Evolutionary conservation across 2,329 filamentous ascomycete species (phyloP), one percentile per base, ranked within the genome.

Genomic region (Fusarium scirpi): DNA sequence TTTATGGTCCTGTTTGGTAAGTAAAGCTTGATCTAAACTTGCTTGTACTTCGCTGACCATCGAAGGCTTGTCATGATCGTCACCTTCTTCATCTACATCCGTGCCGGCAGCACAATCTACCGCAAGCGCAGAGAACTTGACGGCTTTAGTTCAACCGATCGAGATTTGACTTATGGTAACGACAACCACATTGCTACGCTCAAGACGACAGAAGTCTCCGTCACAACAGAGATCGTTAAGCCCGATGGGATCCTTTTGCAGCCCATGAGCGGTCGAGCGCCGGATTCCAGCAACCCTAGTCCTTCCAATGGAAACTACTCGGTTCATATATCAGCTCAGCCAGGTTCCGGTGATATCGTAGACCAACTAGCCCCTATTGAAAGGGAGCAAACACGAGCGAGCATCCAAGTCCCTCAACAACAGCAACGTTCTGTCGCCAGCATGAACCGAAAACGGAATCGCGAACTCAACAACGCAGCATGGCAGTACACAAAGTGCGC

Each of bases 1-100:
- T 94, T 77, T 97, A 96, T 74, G 90, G 83, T 1, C 90, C 90
- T 8, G 85, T 92, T 60, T 92, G 90, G 91, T 91, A 78, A 77
- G 83, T 71, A 8, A 29, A 16, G 8, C 24, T 22, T 20, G 11
- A 6, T 12, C 8, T 24, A 2, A 15, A 2, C 15, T n/a, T 30
- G 32, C 13, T 27, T n/a, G n/a, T n/a, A 9, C n/a, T 6, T 22
- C 4, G 29, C 44, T 69, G 52, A 67, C 71, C 75, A 47, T 74
- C 58, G 10, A 47, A 90, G 89, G 89, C 79, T 91, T 34, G 81
- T 88, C 10, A 90, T 92, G 38, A 67, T 85, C 16, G 67, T 86
- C 41, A 92, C 90, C 1, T 84, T 91, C 53, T 84, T 85, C 67
- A 91, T 93, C 67, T 93, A 93, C 73, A 81, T 89, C 55, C 84